Evolutionary conservation across 2,329 filamentous ascomycete species (phyloP), one percentile per base, ranked within the genome.

Genomic region (Gaeumannomyces sp.): DNA sequence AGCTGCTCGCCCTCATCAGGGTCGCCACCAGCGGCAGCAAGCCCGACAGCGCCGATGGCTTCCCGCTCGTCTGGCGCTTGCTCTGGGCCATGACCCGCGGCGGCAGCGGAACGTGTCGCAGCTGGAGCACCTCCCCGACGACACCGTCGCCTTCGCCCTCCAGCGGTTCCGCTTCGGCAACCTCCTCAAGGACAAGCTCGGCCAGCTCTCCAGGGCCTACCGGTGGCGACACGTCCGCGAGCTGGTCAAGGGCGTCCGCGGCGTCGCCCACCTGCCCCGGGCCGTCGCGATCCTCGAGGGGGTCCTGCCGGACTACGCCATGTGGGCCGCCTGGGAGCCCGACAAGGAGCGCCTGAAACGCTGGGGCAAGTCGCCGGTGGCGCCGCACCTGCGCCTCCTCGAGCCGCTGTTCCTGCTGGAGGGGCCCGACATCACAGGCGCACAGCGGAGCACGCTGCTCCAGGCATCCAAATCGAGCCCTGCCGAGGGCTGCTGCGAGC

Each of bases 121-220:
- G 25, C 57, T 59, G 57, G 57, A 59, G 57, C 25, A 28, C 25
- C 57, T 59, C 6, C 57, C 57, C 57, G 57, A 59, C 57, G 28
- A 27, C 25, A 27, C 28, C n/a, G 22, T 59, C 57, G 14, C 28
- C 25, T 25, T 59, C 14, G n/a, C n/a, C 57, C 57, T 59, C 1
- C 57, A 31, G 25, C 57, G 57, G 1, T 59, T 28, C 57, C 57
- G 57, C 13, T 13, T 59, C n/a, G 28, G 27, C 1, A 19, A 11
- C 19, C 25, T 27, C 2, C 57, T 59, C 27, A 11, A 25, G 25
- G 16, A 31, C 4, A 27, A 31, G 57, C 57, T 59, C 25, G 25
- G 19, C 4, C 19, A 27, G 25, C 57, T 59, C 6, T 16, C n/a
- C 57, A 16, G 25, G n/a, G 25, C n/a, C 14, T 16, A 28, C 7